phyloP scores from a whole-genome alignment of 352 stramenopile genomes.

The Globisporangium heterothallicum region DNA sequence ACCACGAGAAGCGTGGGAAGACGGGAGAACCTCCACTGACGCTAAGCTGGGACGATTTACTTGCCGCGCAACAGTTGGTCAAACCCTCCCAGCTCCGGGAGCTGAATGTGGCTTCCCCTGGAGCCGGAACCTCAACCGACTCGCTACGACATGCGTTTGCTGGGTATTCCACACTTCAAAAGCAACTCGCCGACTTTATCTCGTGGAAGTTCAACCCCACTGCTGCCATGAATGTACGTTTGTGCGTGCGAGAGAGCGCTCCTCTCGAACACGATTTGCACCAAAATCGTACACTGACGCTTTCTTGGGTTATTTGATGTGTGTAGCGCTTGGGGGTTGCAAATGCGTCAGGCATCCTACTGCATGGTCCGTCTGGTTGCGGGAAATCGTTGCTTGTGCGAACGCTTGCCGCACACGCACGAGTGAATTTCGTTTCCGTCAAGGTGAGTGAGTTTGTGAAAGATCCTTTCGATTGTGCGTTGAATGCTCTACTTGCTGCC shows the following conservation, averaged over 20 bases:
- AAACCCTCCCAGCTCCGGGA: conserved; percentile 71
- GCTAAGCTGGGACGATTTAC: conserved; percentile 37
- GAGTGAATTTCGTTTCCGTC: conserved; percentile 77
- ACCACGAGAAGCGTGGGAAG: too few relatives aligned
- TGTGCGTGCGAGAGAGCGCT: too few relatives aligned
- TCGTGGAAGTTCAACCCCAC: conserved; percentile 62
- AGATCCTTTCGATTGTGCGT: too few relatives aligned
- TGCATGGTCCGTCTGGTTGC: conserved; percentile 76
- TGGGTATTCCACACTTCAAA: conserved; percentile 51
- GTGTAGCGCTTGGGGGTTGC: conserved; percentile 53
- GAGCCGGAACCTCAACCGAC: conserved; percentile 7
- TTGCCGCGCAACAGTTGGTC: conserved; percentile 46
- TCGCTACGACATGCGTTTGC: conserved; percentile 39
- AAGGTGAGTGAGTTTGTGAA: conserved; percentile 43
- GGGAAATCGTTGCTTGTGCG: conserved; percentile 81
- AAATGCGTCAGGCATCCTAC: conserved; percentile 65
- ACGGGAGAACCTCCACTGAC: not conserved
- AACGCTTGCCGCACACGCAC: conserved; percentile 45
- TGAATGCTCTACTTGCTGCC: too few relatives aligned
- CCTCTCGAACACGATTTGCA: not conserved
- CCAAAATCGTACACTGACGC: conserved; percentile 1
- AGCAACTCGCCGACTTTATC: conserved; percentile 63
- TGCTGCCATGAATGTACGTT: conserved; percentile 49
- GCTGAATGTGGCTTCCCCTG: conserved; percentile 66
- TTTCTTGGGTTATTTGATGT: conserved; percentile 5